Evolutionary conservation across 305 asterid species (phyloP).

Genomic region (Fraxinus xanthoxyloides): DNA sequence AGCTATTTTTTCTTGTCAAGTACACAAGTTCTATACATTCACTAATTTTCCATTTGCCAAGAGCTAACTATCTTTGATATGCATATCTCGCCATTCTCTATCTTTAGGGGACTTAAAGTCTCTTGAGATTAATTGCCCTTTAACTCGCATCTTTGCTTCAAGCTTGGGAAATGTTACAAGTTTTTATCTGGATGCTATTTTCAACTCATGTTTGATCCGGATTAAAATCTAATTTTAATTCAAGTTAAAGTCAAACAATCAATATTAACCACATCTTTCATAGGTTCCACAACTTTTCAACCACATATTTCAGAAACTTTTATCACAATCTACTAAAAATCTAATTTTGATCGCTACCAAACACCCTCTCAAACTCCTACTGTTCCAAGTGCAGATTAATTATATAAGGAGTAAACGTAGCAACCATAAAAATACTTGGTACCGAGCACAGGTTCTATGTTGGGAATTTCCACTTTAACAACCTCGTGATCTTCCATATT

Average conservation of each 20-base stretch:
- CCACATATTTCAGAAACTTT: too few relatives aligned
- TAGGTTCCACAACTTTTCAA: too few relatives aligned
- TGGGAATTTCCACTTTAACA: slow-evolving; percentile 13
- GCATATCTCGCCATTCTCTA: slow-evolving; percentile 90
- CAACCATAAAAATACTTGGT: slow-evolving; percentile 55
- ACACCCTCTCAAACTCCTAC: neutral
- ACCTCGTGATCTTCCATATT: slow-evolving; percentile 96
- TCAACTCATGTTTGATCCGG: too few relatives aligned
- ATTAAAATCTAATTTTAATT: too few relatives aligned
- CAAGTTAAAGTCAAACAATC: too few relatives aligned
- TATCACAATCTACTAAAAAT: too few relatives aligned
- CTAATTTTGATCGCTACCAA: too few relatives aligned
- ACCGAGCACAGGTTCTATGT: slow-evolving; percentile 75
- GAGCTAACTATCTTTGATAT: slow-evolving; percentile 72
- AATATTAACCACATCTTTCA: too few relatives aligned
- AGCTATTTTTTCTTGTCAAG: too few relatives aligned
- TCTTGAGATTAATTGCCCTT: slow-evolving; percentile 70
- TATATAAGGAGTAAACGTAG: neutral
- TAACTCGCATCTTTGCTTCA: slow-evolving; percentile 88
- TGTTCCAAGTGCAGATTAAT: slow-evolving; percentile 2
- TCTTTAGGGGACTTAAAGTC: slow-evolving; percentile 95
- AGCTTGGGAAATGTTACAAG: slow-evolving; percentile 47
- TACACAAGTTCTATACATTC: too few relatives aligned
- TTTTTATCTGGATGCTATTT: slow-evolving; percentile 6
- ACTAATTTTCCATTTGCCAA: slow-evolving; percentile 29